Base-by-base conservation (phyloP, 1,284 basidiomycete genomes). In the Pseudozyma thailandica region DNA sequence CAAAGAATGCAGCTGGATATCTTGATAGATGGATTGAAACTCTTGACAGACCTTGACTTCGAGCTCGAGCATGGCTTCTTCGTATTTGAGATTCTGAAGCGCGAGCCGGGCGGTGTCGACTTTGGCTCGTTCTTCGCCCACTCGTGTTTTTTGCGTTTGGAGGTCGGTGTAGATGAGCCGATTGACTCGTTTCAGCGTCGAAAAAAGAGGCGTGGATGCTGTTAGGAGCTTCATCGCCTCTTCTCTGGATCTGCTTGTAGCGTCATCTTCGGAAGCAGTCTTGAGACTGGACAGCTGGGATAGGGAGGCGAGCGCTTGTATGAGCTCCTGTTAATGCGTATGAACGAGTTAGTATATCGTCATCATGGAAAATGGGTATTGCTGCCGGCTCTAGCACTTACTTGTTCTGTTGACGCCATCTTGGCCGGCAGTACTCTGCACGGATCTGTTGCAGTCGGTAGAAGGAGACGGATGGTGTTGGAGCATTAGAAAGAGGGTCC, bases 11-110 rank as follows among this genome's bases (percentile, higher is more conserved):
- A 72, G 46, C 18, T 59, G 45, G 42, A 72, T 68, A n/a, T 57
- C 60, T 41, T 68, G 70, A 27, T 39, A 72, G 56, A 72, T 68
- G 16, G 64, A 68, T 39, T 72, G 70, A 41, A 72, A 72, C 33
- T 60, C 60, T 33, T 62, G 54, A n/a, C 70, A 72, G 6, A 56
- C 46, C 15, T 58, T 53, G 15, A 72, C 64, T 25, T 72, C 70
- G 21, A 59, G 45, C 30, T 68, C 60, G 10, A 72, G 53, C 70
- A 72, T 72, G 4, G 63, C 48, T 31, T 68, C 59, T 58, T 72
- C 70, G 37, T 72, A 72, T 20, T 68, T 62, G 37, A 64, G 56
- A 18, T 72, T 72, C n/a, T 72, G 63, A 0, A 72, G 45, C 7
- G 56, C 56, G 2, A 72, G 44, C 5, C 63, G 56, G 3, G 64